Evolutionary conservation across 2,329 filamentous ascomycete genomes (phyloP).

Genomic region (Alternaria panax): DNA sequence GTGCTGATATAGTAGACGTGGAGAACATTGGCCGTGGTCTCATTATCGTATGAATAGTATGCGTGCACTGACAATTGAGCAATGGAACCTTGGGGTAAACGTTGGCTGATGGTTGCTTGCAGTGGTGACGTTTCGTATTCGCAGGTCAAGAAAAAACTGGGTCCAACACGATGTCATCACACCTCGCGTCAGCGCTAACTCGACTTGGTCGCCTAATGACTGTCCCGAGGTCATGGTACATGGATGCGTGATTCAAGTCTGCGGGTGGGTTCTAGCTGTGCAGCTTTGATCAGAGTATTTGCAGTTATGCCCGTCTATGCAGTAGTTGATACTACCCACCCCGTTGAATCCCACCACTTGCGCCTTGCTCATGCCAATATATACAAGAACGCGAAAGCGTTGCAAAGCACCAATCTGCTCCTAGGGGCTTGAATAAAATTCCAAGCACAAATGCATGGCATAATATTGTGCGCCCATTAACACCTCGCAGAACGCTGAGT

Average conservation of each 20-base stretch:
- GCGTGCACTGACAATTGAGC: neutral
- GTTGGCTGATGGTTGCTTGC: neutral
- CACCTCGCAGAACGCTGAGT: conserved; percentile 15
- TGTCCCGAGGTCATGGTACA: too few species aligned
- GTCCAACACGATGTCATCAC: conserved; percentile 40
- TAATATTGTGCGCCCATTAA: conserved; percentile 6
- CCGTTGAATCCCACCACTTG: neutral
- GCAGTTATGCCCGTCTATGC: neutral
- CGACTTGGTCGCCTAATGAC: conserved; percentile 4
- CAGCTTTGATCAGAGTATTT: neutral
- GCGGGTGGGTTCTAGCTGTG: neutral
- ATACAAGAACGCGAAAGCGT: conserved; percentile 1
- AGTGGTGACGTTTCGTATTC: conserved; percentile 28
- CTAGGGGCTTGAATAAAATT: neutral
- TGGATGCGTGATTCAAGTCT: neutral
- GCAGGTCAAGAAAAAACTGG: conserved; percentile 14
- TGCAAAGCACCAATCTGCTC: conserved; percentile 4
- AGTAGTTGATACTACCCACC: neutral
- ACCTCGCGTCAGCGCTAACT: conserved; percentile 31
- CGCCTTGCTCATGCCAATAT: conserved; percentile 1
- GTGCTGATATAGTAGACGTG: conserved; percentile 3
- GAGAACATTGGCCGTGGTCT: conserved; percentile 30
- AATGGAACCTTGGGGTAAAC: neutral
- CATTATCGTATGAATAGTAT: conserved; percentile 19
- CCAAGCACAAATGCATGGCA: conserved; percentile 12